Conservation (phyloP, 768 basidiomycete genomes). For the Dictyophora rubrovolvata region DNA sequence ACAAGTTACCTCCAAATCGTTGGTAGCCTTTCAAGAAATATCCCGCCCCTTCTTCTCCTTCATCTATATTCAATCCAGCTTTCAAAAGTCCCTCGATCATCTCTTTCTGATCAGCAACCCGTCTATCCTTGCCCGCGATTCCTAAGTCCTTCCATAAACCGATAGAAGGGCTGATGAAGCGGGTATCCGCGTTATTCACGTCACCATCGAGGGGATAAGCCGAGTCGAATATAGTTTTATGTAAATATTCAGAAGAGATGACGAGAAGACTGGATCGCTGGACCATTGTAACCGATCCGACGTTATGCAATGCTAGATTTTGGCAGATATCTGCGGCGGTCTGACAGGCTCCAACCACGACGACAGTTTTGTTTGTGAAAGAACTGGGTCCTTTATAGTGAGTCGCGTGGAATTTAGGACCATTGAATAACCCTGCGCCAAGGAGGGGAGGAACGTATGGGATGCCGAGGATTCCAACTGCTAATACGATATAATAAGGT, state of each 20-base stretch:
- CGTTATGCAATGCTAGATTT: not conserved
- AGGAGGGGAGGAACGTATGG: constrained; percentile 24
- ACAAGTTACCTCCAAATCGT: constrained; percentile 22
- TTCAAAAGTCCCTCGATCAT: constrained; percentile 26
- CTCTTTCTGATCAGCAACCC: constrained; percentile 20
- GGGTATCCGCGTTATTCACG: not conserved
- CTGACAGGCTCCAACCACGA: constrained; percentile 6
- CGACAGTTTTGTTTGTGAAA: not conserved
- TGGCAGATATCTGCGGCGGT: constrained; percentile 3
- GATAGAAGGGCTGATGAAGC: not conserved
- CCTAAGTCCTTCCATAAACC: not conserved
- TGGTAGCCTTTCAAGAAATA: constrained; percentile 20
- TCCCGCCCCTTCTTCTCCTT: constrained; percentile 26
- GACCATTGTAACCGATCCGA: constrained; percentile 3
- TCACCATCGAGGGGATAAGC: not conserved
- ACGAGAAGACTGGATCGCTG: constrained; percentile 4
- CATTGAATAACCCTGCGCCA: constrained; percentile 21
- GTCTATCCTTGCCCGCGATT: constrained; percentile 9
- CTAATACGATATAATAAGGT: constrained; percentile 31
- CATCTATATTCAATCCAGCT: constrained; percentile 28
- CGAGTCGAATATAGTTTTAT: not conserved
- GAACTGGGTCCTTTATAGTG: constrained; percentile 20
- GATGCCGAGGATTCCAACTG: constrained; percentile 27
- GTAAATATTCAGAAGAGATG: not conserved
- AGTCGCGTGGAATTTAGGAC: constrained; percentile 24